phyloP scores from a whole-genome alignment of 495 filamentous ascomycete genomes.

The Filosporella fistucella region DNA sequence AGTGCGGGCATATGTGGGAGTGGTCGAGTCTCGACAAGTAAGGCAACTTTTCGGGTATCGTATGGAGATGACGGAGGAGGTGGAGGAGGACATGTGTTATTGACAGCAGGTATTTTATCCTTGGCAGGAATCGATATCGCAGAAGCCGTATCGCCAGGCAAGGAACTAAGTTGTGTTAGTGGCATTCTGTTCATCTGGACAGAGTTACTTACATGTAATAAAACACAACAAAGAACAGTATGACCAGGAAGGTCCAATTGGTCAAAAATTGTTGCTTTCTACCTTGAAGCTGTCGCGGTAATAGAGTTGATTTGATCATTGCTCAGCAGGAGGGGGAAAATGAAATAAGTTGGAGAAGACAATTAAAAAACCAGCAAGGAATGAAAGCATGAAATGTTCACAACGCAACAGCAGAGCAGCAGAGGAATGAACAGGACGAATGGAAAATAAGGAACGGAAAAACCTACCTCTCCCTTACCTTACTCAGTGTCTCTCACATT shows the following conservation, averaged over 20 bases:
- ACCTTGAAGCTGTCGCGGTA: not conserved
- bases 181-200: not conserved
- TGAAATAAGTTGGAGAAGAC: too few species aligned
- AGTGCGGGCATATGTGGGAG: conserved; percentile 20
- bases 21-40: conserved; percentile 23
- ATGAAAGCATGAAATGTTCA: too few species aligned
- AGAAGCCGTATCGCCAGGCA: not conserved
- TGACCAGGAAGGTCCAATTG: not conserved
- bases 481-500: too few species aligned
- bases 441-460: too few species aligned
- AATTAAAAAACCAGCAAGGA: too few species aligned
- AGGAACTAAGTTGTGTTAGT: not conserved
- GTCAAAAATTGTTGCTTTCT: not conserved
- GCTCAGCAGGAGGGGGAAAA: too few species aligned
- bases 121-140: not conserved
- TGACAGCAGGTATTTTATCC: too few species aligned
- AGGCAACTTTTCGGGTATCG: conserved; percentile 20
- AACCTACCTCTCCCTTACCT: too few species aligned
- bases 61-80: conserved; percentile 26
- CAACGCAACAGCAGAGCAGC: too few species aligned
- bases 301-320: too few species aligned
- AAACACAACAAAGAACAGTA: not conserved
- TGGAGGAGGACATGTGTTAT: too few species aligned
- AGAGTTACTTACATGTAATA: not conserved
- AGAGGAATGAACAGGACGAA: too few species aligned